Evolutionary conservation across 1,139 yeast species (phyloP).

Genomic region (Suhomyces kunorum): DNA sequence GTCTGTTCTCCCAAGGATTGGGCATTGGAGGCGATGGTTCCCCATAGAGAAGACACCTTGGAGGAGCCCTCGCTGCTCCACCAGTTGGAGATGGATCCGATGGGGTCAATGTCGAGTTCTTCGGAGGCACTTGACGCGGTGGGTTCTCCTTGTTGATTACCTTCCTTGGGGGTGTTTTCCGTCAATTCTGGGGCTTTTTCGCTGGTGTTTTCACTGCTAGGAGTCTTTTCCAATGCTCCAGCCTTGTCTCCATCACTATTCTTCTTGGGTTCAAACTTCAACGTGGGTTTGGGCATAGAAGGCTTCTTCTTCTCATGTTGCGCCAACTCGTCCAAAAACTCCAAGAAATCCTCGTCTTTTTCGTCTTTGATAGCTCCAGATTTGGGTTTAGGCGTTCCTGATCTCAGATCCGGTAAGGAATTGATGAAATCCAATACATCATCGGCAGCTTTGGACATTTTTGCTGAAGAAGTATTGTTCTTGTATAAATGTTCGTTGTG

Average conservation of each 20-base stretch:
- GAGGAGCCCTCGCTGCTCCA: constrained; percentile 76
- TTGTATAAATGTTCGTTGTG: not conserved
- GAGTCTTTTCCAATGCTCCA: constrained; percentile 10
- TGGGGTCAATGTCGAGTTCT: constrained; percentile 55
- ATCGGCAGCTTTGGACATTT: constrained; percentile 42
- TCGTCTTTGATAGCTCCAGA: constrained; percentile 28
- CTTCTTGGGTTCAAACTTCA: constrained; percentile 32
- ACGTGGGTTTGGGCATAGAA: constrained; percentile 19
- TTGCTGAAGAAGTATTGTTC: not conserved
- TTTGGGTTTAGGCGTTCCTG: constrained; percentile 37
- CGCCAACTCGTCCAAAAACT: constrained; percentile 82
- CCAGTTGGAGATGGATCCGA: constrained; percentile 75
- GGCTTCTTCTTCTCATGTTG: constrained; percentile 42
- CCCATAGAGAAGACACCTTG: constrained; percentile 73
- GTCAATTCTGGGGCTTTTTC: not conserved
- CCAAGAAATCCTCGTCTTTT: constrained; percentile 74
- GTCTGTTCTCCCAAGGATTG: constrained; percentile 44
- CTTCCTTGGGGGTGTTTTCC: not conserved
- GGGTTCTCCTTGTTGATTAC: not conserved
- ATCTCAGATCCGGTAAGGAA: constrained; percentile 72
- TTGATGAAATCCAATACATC: constrained; percentile 90
- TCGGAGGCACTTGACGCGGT: constrained; percentile 14
- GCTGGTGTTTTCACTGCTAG: constrained; percentile 13
- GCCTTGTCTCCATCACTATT: constrained; percentile 14
- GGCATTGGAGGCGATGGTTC: constrained; percentile 50